These are phyloP conservation scores for Discostella stelligeroides DNA, from an alignment of 108 stramenopile genomes.

Conservation along the genomic window DNA sequence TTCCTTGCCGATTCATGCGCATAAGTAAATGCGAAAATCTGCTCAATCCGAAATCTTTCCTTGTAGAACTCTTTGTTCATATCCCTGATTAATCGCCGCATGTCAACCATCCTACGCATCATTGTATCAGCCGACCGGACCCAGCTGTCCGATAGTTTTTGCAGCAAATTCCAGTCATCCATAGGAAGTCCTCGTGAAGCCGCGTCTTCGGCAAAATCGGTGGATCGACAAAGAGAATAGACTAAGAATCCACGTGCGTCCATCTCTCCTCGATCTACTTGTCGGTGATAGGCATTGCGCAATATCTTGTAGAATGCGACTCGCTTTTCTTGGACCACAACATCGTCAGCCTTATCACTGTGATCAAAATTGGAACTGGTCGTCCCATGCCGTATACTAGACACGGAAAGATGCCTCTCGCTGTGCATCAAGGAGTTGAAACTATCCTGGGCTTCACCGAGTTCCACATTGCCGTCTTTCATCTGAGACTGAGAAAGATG, in stretches of 20 bases:
- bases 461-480: background rate
- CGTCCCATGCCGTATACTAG: background rate
- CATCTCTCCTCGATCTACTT: constrained; percentile 46
- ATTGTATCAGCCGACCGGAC: constrained; percentile 4
- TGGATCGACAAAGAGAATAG: constrained; percentile 25
- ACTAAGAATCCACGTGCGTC: constrained; percentile 34
- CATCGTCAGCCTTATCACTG: background rate
- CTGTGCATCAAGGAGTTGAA: too few species aligned
- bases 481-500: background rate
- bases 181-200: constrained; percentile 31
- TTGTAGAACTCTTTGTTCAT: constrained; percentile 33
- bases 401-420: background rate
- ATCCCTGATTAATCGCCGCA: constrained; percentile 16
- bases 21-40: constrained; percentile 33
- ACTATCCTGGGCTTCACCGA: too few species aligned
- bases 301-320: constrained; percentile 39
- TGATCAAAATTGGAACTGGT: background rate
- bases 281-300: constrained; percentile 32
- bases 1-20: constrained; percentile 45
- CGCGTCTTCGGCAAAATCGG: constrained; percentile 37
- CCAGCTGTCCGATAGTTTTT: constrained; percentile 8
- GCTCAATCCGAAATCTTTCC: constrained; percentile 47
- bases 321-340: constrained; percentile 6
- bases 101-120: constrained; percentile 1
- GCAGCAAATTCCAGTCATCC: constrained; percentile 47